Evolutionary conservation across 495 filamentous ascomycete species (phyloP), one percentile per base, ranked within the genome.

Genomic region (Penicillium arizonense): DNA sequence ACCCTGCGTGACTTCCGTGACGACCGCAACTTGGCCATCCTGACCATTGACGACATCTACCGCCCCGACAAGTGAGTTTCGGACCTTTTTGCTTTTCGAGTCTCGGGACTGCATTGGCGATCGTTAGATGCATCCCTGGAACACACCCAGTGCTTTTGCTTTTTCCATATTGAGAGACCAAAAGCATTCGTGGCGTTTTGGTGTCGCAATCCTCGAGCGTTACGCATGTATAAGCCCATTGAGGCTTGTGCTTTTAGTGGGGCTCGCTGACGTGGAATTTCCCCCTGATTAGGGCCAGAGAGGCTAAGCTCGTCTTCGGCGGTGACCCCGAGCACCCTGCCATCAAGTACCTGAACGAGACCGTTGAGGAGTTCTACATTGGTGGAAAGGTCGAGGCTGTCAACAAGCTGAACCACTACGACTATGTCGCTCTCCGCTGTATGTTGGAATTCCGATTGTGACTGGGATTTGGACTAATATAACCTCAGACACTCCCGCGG

Each of bases 361-460:
- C 84, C 20, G 82, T 88, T 42, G 72, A 88, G 58, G 91, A 96
- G 38, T 95, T 86, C 73, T 96, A 97, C 71, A 84, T 98, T 52
- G 94, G 94, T 57, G 95, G 94, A 67, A 96, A 90, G 82, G 74
- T 98, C 47, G 89, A 97, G 59, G 94, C 95, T 50, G 87, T 98
- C 68, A 91, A 92, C 76, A 84, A 87, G 65, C 80, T 96, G 32
- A 90, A 93, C 76, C 95, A 98, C 79, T 98, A 98, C 79, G 94
- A 98, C 77, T 97, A 97, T 78, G 90, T 97, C 59, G 95, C 84
- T 66, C 82, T 96, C 50, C 85, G 94, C 81, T 98, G 90, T 93
- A 81, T 61, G 85, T 74, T 44, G 39, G 9, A 35, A 28, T n/a
- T 28, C 41, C 21, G 6, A 13, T 20, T 12, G 3, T 4, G 24